Base-by-base conservation (phyloP, 1,284 basidiomycete genomes). In the Salmacisia buchloeana region DNA sequence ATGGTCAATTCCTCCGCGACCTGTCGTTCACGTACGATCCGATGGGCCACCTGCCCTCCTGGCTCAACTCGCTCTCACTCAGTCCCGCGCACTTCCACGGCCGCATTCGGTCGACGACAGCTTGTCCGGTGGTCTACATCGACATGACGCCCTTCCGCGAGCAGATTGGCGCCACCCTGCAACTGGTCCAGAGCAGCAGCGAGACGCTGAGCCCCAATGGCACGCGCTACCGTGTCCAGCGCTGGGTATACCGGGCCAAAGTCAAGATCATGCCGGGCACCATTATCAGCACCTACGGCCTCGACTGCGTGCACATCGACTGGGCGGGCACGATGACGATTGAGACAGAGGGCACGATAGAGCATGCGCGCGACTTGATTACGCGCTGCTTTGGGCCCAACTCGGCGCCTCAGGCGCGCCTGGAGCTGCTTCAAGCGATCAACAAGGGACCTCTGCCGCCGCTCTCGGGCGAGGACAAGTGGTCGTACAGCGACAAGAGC, bases 21-120 rank as follows among this genome's bases (percentile, higher is more conserved):
- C 69, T 82, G 2, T 65, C 71, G 10, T 80, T 73, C 60, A 61
- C 65, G 36, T 79, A 68, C 60, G 82, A 82, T 63, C 67, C 69
- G 0, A 65, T 74, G 7, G 82, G 82, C 0, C 82, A 82, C 57
- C 54, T 82, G 15, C 82, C 82, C 1, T 61, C 65, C 2, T 82
- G 80, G 80, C 63, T 82, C 60, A 79, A 82, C 61, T 66, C 72
- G 59, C 69, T 82, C 33, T n/a, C 63, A 0, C 79, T 76, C 54
- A 68, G 80, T 10, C 81, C 81, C 0, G 73, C 73, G 29, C 79
- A 79, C 71, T 83, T 72, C 64, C 81, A 82, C 74, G 79, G 80
- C 63, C 69, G 81, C 3, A 60, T 83, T 35, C 76, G 75, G 1
- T 67, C 72, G 3, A 62, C 62, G 23, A 61, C 64, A 23, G 60